Evolutionary conservation across 1,139 yeast species (phyloP).

Genomic region (Diutina rugosa): DNA sequence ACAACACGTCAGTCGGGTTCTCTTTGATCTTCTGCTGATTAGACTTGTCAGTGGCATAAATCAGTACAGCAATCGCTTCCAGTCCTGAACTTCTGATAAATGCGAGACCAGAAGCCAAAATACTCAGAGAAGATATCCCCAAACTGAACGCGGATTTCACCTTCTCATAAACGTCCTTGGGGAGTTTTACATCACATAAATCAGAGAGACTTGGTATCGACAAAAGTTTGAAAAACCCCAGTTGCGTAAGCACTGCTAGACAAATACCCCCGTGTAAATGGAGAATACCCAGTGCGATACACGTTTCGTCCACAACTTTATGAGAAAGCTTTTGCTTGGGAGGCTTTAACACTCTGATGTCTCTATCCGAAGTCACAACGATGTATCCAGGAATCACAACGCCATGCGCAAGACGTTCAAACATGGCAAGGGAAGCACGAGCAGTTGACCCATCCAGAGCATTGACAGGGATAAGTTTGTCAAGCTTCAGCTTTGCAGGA

Average conservation of each 20-base stretch:
- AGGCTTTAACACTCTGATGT: constrained; percentile 49
- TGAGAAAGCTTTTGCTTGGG: constrained; percentile 54
- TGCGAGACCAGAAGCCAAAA: constrained; percentile 46
- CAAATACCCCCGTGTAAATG: constrained; percentile 20
- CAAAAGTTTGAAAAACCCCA: constrained; percentile 27
- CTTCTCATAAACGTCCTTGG: constrained; percentile 18
- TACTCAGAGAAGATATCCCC: constrained; percentile 14
- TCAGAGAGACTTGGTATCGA: constrained; percentile 28
- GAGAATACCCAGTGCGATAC: constrained; percentile 33
- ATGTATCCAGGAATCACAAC: constrained; percentile 49
- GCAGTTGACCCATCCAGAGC: constrained; percentile 48
- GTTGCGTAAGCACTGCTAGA: constrained; percentile 21
- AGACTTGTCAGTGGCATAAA: constrained; percentile 15
- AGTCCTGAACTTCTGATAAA: background rate
- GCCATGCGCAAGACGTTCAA: constrained; percentile 54
- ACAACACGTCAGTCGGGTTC: constrained; percentile 35
- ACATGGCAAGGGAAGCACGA: constrained; percentile 45
- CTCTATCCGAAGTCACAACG: constrained; percentile 44
- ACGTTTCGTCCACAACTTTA: constrained; percentile 49
- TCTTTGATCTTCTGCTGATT: constrained; percentile 10
- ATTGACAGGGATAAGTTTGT: constrained; percentile 46
- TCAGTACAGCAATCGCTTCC: background rate
- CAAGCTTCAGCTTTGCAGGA: constrained; percentile 16
- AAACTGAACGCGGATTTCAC: constrained; percentile 13
- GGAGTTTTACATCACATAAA: constrained; percentile 21